Evolutionary conservation across 768 basidiomycete species (phyloP).

Genomic region (Boletus eberwhitei): DNA sequence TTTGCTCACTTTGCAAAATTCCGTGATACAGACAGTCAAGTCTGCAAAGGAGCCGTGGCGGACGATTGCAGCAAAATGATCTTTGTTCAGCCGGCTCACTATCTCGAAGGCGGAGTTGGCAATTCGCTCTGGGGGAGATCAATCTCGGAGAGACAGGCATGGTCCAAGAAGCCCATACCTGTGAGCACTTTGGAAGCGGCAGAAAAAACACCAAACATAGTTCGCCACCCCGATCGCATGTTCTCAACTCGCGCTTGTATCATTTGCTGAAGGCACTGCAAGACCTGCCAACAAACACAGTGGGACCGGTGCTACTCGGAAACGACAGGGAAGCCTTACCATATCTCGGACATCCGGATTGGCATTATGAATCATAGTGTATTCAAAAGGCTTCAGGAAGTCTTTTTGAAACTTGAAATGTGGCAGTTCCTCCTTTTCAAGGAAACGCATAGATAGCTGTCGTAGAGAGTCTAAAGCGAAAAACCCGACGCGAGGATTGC

Average conservation of each 20-base stretch:
- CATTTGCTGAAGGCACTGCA: slow-evolving; percentile 99
- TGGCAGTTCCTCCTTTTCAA: slow-evolving; percentile 96
- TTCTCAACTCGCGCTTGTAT: slow-evolving; percentile 92
- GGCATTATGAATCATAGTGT: slow-evolving; percentile 95
- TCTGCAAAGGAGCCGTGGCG: slow-evolving; percentile 94
- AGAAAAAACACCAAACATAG: slow-evolving; percentile 98
- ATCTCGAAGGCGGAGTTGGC: slow-evolving; percentile 95
- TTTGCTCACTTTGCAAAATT: slow-evolving; percentile 99
- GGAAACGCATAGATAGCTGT: slow-evolving; percentile 96
- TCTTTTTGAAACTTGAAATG: slow-evolving; percentile 99
- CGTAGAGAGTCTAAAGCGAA: slow-evolving; percentile 96
- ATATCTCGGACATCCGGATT: slow-evolving; percentile 96
- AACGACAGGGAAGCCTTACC: slow-evolving; percentile 43
- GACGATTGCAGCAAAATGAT: slow-evolving; percentile 89
- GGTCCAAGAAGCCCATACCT: slow-evolving; percentile 42
- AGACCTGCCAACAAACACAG: slow-evolving; percentile 50
- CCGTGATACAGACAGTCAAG: slow-evolving; percentile 94
- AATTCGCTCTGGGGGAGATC: slow-evolving; percentile 64
- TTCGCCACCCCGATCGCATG: slow-evolving; percentile 97
- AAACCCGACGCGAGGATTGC: slow-evolving; percentile 93
- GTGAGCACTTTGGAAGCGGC: slow-evolving; percentile 92
- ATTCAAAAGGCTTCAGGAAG: slow-evolving; percentile 96
- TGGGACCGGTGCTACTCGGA: neutral
- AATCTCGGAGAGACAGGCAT: neutral
- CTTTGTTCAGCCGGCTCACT: slow-evolving; percentile 84